Percentiles rank a stretch among this genome's conserved stretches.
phyloP scores from a whole-genome alignment of 2,329 filamentous ascomycete species.

The Pseudopyrenochaeta lycopersici region DNA sequence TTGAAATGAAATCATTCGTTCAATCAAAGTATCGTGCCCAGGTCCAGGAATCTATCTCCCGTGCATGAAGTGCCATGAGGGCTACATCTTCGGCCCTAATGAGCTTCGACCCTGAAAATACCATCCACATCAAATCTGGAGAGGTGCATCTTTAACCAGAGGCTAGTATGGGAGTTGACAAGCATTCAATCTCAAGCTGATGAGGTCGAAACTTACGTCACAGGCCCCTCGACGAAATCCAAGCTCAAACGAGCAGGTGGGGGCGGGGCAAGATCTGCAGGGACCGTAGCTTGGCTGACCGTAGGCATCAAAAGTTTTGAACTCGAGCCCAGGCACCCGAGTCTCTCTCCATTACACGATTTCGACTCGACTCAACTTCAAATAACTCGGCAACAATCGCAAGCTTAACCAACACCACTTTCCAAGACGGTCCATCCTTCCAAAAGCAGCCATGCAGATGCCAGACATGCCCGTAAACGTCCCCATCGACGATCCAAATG shows the following conservation, averaged over 20 bases:
- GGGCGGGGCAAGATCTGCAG: constrained; percentile 32
- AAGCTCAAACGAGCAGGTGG: constrained; percentile 20
- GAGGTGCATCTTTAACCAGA: not conserved
- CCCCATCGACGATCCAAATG: constrained; percentile 92
- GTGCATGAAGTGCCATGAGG: too few relatives aligned
- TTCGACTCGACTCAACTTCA: not conserved
- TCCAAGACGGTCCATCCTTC: not conserved
- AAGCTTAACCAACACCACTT: not conserved
- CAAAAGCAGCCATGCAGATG: constrained; percentile 44
- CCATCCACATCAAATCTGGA: not conserved
- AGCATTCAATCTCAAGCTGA: too few relatives aligned
- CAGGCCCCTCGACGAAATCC: not conserved
- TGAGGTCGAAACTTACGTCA: too few relatives aligned
- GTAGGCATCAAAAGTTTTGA: constrained; percentile 21
- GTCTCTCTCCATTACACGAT: constrained; percentile 5
- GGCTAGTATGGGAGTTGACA: too few relatives aligned
- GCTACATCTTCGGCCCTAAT: too few relatives aligned
- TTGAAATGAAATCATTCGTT: not conserved
- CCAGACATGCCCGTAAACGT: constrained; percentile 73
- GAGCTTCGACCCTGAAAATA: too few relatives aligned
- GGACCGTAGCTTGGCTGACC: constrained; percentile 19
- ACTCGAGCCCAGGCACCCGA: constrained; percentile 17
- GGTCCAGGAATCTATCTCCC: too few relatives aligned
- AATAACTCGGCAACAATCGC: not conserved
- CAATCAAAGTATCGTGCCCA: too few relatives aligned